Evolutionary conservation across 208 protist genomes (phyloP).

Genomic region (Trypanosoma boissoni): DNA sequence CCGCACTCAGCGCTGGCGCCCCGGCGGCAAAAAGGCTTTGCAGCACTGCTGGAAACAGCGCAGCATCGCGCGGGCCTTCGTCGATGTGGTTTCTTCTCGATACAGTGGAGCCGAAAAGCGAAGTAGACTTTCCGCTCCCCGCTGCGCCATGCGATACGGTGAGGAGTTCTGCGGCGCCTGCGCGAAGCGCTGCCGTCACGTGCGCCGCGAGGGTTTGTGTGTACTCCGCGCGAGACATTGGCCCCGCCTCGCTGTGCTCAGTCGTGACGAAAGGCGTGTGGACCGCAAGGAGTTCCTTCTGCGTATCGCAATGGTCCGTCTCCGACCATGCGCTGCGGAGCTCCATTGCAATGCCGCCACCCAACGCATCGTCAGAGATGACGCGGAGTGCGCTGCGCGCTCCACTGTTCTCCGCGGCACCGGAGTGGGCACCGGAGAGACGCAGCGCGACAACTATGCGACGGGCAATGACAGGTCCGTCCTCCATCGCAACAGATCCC

Average conservation of each 20-base stretch:
- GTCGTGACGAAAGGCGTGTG: conserved; percentile 15
- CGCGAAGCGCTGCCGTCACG: conserved; percentile 6
- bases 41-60: conserved; percentile 5
- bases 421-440: conserved; percentile 22
- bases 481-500: not conserved
- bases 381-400: conserved; percentile 7
- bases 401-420: not conserved
- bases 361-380: no score
- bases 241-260: conserved; percentile 11
- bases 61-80: not conserved
- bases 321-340: not conserved
- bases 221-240: conserved; percentile 7
- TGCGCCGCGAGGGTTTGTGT: conserved; percentile 5
- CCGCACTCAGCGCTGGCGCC: not conserved
- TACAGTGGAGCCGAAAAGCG: conserved; percentile 14
- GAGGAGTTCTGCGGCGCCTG: conserved; percentile 9
- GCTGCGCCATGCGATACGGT: conserved; percentile 21
- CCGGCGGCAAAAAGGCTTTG: not conserved
- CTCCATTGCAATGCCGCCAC: conserved; percentile 15
- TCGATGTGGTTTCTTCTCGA: not conserved
- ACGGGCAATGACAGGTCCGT: not conserved
- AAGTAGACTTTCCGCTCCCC: conserved; percentile 22
- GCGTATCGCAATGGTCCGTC: not conserved
- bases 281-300: conserved; percentile 9
- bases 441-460: conserved; percentile 11